phyloP scores from a whole-genome alignment of 805 yeast genomes.

The Saccharomycopsis sp. region DNA sequence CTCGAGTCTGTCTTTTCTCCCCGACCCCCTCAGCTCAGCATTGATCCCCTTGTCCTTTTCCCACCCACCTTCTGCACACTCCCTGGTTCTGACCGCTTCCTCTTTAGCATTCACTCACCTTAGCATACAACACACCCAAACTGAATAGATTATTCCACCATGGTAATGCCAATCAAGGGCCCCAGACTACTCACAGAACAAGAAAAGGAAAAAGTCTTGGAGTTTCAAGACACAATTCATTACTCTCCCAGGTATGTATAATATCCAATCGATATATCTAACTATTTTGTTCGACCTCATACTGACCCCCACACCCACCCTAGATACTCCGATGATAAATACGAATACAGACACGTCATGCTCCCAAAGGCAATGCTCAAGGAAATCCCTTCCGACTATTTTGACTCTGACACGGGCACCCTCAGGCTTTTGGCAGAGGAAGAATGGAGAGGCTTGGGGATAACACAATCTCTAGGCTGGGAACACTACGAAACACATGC shows the following conservation, averaged over 20 bases:
- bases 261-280: neutral
- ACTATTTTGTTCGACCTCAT: neutral
- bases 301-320: neutral
- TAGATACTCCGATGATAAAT: neutral
- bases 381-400: constrained; percentile 88
- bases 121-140: too few relatives aligned
- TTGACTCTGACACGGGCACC: constrained; percentile 89
- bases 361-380: constrained; percentile 93
- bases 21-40: too few relatives aligned
- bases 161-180: too few relatives aligned
- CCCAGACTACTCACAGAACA: constrained; percentile 70
- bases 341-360: constrained; percentile 71
- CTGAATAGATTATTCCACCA: too few relatives aligned
- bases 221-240: constrained; percentile 89
- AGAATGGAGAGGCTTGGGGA: constrained; percentile 98
- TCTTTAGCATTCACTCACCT: too few relatives aligned
- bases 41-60: too few relatives aligned
- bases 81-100: too few relatives aligned
- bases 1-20: too few relatives aligned
- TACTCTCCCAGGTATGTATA: constrained; percentile 62
- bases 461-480: constrained; percentile 97
- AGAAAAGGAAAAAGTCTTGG: constrained; percentile 79
- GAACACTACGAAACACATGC: constrained; percentile 96
- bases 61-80: too few relatives aligned
- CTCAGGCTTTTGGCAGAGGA: constrained; percentile 84